phyloP scores from a whole-genome alignment of 108 stramenopile genomes.

The Tribonema minus region DNA sequence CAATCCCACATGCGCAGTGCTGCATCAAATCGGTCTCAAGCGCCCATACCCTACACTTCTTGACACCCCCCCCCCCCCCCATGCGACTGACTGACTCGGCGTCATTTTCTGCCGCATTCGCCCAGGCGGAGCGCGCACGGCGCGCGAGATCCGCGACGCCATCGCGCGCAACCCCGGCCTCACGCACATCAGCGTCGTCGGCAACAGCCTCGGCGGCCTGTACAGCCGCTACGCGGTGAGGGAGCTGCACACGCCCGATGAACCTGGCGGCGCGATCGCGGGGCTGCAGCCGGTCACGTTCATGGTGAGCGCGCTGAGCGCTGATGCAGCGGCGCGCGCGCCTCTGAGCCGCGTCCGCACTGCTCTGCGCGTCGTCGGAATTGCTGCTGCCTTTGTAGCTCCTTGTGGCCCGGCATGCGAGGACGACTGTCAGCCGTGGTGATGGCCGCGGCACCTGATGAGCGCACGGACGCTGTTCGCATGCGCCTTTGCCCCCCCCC shows the following conservation, averaged over 20 bases:
- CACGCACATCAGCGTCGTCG: slow-evolving; percentile 44
- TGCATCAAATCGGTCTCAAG: not conserved
- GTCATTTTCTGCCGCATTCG: not conserved
- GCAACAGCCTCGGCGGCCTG: slow-evolving; percentile 55
- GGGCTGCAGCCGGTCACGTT: not conserved
- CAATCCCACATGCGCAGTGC: too few species aligned
- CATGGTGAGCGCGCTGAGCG: too few species aligned
- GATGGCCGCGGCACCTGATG: too few species aligned
- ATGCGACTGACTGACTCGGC: not conserved
- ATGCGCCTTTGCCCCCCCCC: too few species aligned
- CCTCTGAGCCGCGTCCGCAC: too few species aligned
- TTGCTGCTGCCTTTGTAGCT: too few species aligned
- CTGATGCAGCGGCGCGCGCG: too few species aligned
- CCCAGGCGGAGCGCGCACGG: not conserved
- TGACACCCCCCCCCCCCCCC: not conserved
- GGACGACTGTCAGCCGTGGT: too few species aligned
- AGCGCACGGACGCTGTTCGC: too few species aligned
- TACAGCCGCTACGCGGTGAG: slow-evolving; percentile 48
- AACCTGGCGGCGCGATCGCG: not conserved
- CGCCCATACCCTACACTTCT: not conserved
- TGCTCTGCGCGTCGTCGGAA: too few species aligned
- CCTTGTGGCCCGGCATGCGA: too few species aligned
- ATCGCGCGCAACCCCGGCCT: slow-evolving; percentile 21
- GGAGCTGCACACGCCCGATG: slow-evolving; percentile 12
- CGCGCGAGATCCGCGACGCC: not conserved